Percentiles rank a stretch among this genome's conserved stretches.
phyloP scores from a whole-genome alignment of 768 basidiomycete genomes.

The Hericium erinaceus region DNA sequence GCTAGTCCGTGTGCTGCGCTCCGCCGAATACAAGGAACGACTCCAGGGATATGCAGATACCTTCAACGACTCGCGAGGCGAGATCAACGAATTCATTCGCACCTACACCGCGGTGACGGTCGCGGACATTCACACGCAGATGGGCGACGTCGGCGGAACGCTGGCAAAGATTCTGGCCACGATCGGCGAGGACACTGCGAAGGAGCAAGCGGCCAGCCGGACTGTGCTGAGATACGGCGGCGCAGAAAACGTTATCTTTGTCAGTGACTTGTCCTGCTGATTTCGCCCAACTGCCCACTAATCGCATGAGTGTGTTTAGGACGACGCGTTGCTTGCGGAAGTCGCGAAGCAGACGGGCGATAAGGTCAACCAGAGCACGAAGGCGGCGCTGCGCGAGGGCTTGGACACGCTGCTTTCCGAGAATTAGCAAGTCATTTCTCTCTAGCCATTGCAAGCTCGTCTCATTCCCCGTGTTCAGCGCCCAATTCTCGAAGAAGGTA shows the following conservation, averaged over 20 bases:
- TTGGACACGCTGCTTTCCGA: too few relatives aligned
- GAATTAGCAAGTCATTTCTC: too few relatives aligned
- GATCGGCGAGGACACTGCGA: not conserved
- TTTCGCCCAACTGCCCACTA: constrained; percentile 6
- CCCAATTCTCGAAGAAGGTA: too few relatives aligned
- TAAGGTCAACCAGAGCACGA: too few relatives aligned
- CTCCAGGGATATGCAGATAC: not conserved
- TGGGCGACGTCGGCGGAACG: not conserved
- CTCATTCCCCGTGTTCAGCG: too few relatives aligned
- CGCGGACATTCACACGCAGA: not conserved
- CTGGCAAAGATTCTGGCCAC: not conserved
- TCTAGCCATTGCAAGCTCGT: too few relatives aligned
- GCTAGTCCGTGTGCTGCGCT: not conserved
- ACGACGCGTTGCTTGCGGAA: not conserved
- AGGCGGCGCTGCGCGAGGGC: too few relatives aligned
- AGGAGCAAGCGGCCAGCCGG: not conserved
- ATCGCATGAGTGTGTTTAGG: not conserved
- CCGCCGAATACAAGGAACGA: not conserved
- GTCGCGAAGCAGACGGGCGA: too few relatives aligned
- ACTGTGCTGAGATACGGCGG: not conserved
- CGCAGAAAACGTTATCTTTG: not conserved
- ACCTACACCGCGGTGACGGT: not conserved
- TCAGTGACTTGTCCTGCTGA: not conserved
- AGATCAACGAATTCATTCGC: not conserved
- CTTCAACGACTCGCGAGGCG: not conserved